Evolutionary conservation across 164 flowering plant species (phyloP), one percentile per base, ranked within the genome.

Genomic region (Kingdonia uniflora): DNA sequence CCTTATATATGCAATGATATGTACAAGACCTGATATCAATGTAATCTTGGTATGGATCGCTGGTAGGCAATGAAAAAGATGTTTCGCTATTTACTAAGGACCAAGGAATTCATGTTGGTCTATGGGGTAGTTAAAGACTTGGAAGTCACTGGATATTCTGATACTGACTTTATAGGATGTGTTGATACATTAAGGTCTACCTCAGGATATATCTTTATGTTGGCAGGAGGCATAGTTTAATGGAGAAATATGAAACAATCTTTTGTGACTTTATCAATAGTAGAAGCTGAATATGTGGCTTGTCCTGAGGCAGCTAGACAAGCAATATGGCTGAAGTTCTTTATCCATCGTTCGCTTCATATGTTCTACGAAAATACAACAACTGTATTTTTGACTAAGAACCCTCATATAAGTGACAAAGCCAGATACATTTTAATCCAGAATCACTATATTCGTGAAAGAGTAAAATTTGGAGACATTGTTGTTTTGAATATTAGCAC

Each of bases 361-460:
- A 11, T 35, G 38, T 22, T 52, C 55, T 11, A 16, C 24, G n/a
- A n/a, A n/a, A n/a, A n/a, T n/a, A n/a, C n/a, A n/a, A n/a, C n/a
- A 12, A 25, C 43, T 2, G 16, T 52, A 5, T 52, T 52, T n/a
- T 45, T 52, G 1, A 12, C 43, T 17, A 52, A 37, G n/a, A 52
- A 52, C 25, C 17, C 35, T 25, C 35, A 20, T 2, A 26, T 41
- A 29, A 45, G 59, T 19, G 29, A 52, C 37, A 26, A 2, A 33
- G 37, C 25, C 14, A 56, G 47, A 38, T 43, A 56, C 10, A 46
- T 56, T 14, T 29, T 46, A 40, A 47, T 21, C n/a, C n/a, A n/a
- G n/a, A n/a, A n/a, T n/a, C n/a, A n/a, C n/a, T n/a, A n/a, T n/a
- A n/a, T n/a, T n/a, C n/a, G n/a, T n/a, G n/a, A n/a, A n/a, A n/a